Percentiles rank a stretch among this genome's conserved stretches.
These are phyloP conservation scores for Dendrobium catenatum DNA, from an alignment of 106 monocot species.

Conservation along the genomic window DNA sequence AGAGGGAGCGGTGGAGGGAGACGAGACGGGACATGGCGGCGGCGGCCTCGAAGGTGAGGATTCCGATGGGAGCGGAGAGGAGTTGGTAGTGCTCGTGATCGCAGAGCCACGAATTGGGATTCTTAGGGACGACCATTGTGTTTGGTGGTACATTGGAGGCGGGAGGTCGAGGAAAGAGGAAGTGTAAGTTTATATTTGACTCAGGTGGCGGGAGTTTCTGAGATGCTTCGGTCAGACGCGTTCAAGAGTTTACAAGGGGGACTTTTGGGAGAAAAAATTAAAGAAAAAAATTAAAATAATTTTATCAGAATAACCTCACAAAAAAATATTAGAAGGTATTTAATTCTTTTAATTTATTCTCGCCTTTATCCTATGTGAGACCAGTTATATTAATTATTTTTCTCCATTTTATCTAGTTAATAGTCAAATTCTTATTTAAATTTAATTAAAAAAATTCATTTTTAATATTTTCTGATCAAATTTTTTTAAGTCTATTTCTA, in stretches of 20 bases:
- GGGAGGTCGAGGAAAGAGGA: neutral
- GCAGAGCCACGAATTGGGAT: neutral
- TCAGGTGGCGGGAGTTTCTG: neutral
- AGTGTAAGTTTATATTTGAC: neutral
- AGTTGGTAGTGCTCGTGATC: neutral
- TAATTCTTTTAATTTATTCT: no score
- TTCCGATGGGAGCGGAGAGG: neutral
- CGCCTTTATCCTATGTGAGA: no score
- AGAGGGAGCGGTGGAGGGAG: constrained; percentile 48
- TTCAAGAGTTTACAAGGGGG: neutral
- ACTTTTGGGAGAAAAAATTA: no score
- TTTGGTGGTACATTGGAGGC: neutral
- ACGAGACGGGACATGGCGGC: constrained; percentile 52
- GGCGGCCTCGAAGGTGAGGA: neutral
- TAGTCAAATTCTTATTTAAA: no score
- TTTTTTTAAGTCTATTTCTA: no score
- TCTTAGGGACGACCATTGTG: neutral
- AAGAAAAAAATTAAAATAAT: no score
- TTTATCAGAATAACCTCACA: no score
- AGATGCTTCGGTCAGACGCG: neutral
- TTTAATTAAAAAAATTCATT: no score
- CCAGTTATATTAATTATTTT: no score
- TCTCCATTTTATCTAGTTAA: no score
- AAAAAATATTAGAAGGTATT: no score
- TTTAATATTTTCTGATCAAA: no score